phyloP scores from a whole-genome alignment of 768 basidiomycete genomes.

The Panaeolus cyanescens region DNA sequence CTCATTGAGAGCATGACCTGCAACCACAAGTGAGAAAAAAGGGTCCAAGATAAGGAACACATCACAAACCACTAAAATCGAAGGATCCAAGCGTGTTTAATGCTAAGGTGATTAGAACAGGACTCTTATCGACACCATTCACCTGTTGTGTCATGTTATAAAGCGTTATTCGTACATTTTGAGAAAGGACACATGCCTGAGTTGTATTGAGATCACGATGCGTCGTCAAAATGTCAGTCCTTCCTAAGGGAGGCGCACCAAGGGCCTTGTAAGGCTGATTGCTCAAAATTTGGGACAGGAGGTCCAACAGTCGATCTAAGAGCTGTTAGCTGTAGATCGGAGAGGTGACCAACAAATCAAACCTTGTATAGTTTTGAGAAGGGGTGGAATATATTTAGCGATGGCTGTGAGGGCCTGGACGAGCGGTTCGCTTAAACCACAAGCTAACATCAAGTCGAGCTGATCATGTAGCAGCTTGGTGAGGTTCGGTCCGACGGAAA shows the following conservation, averaged over 20 bases:
- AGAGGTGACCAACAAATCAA: slow-evolving; percentile 4
- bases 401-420: slow-evolving; percentile 84
- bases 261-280: slow-evolving; percentile 87
- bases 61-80: slow-evolving; percentile 81
- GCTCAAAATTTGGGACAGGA: slow-evolving; percentile 77
- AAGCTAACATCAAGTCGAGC: slow-evolving; percentile 94
- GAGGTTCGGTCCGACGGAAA: slow-evolving; percentile 92
- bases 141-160: slow-evolving; percentile 28
- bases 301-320: slow-evolving; percentile 85
- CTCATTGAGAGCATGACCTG: slow-evolving; percentile 93
- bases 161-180: neutral
- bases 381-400: slow-evolving; percentile 83
- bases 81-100: slow-evolving; percentile 86
- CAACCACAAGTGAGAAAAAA: neutral
- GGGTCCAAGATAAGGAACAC: neutral
- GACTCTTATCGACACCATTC: slow-evolving; percentile 56
- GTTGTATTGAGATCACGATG: slow-evolving; percentile 53
- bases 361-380: slow-evolving; percentile 94
- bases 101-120: slow-evolving; percentile 78
- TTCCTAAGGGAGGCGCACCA: slow-evolving; percentile 73
- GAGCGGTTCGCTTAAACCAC: slow-evolving; percentile 88
- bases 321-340: neutral
- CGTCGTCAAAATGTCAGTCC: slow-evolving; percentile 50
- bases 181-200: slow-evolving; percentile 38
- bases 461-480: slow-evolving; percentile 96